Evolutionary conservation across 2,329 filamentous ascomycete genomes (phyloP).

Genomic region (Microcera coccophila): DNA sequence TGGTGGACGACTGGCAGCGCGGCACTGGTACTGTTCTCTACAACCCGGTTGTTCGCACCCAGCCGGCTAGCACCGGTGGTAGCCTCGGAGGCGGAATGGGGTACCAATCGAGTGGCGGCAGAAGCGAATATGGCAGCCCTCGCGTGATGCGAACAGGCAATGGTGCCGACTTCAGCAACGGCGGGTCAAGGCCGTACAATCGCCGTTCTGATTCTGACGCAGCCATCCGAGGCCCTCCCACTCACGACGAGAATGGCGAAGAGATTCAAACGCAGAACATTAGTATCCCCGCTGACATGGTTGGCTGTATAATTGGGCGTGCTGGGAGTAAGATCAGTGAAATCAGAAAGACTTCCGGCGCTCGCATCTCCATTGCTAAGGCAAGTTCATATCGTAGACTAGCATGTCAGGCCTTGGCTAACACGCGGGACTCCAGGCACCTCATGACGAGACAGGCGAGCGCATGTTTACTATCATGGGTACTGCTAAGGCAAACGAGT

Average conservation of each 20-base stretch:
- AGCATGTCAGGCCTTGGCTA: background rate
- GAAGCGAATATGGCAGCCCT: conserved; percentile 54
- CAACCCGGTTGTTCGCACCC: conserved; percentile 90
- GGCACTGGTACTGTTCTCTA: conserved; percentile 96
- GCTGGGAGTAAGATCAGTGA: conserved; percentile 97
- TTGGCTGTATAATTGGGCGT: conserved; percentile 97
- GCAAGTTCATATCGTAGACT: conserved; percentile 35
- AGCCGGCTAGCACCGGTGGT: conserved; percentile 53
- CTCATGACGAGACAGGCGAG: conserved; percentile 95
- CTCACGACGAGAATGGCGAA: conserved; percentile 92
- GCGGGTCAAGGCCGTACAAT: conserved; percentile 60
- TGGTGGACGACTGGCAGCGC: conserved; percentile 96
- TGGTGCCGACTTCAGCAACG: conserved; percentile 94
- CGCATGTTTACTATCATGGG: conserved; percentile 99
- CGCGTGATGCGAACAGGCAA: conserved; percentile 95
- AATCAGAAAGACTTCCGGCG: conserved; percentile 93
- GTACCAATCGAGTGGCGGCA: conserved; percentile 40
- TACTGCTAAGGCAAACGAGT: conserved; percentile 88
- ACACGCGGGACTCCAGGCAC: conserved; percentile 50
- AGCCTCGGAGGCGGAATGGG: conserved; percentile 37
- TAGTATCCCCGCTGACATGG: conserved; percentile 99
- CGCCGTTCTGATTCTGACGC: conserved; percentile 83
- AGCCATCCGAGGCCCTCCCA: conserved; percentile 73
- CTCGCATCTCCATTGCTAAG: conserved; percentile 96
- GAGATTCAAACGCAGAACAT: conserved; percentile 99